Conservation (phyloP, 2,329 filamentous ascomycete species). For the Xylaria hypoxylon region DNA sequence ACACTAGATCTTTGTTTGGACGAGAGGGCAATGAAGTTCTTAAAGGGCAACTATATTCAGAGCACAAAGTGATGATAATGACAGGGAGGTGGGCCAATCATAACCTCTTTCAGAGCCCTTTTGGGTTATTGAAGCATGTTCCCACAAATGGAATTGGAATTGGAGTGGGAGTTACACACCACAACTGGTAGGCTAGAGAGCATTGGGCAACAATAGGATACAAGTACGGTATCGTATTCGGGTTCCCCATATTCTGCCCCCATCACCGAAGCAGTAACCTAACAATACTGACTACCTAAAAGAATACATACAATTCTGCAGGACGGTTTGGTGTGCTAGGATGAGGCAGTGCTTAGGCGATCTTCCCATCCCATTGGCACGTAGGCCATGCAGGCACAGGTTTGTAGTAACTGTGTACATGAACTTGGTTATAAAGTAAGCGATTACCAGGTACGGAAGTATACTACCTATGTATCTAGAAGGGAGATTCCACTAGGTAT, state of each 20-base stretch:
- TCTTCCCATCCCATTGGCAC: neutral
- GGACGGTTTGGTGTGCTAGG: neutral
- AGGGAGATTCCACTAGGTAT: no score
- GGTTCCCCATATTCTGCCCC: neutral
- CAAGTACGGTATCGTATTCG: no score
- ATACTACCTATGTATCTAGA: no score
- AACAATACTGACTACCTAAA: no score
- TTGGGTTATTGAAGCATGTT: slow-evolving; percentile 6
- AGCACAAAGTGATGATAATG: neutral
- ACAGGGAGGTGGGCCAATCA: slow-evolving; percentile 20
- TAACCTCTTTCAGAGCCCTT: slow-evolving; percentile 5
- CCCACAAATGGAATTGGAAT: slow-evolving; percentile 6
- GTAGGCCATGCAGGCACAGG: slow-evolving; percentile 3
- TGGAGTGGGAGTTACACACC: neutral
- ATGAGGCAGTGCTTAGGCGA: neutral
- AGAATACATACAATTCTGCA: no score
- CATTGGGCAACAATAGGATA: no score
- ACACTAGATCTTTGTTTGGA: neutral
- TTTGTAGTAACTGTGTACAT: neutral
- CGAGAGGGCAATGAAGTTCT: neutral
- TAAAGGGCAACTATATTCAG: neutral
- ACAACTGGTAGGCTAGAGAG: no score
- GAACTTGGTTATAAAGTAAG: neutral
- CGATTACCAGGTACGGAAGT: no score
- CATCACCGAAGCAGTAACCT: neutral